These are phyloP conservation scores for Xerocomellus amylosporus DNA, from an alignment of 768 basidiomycete species.

Conservation along the genomic window DNA sequence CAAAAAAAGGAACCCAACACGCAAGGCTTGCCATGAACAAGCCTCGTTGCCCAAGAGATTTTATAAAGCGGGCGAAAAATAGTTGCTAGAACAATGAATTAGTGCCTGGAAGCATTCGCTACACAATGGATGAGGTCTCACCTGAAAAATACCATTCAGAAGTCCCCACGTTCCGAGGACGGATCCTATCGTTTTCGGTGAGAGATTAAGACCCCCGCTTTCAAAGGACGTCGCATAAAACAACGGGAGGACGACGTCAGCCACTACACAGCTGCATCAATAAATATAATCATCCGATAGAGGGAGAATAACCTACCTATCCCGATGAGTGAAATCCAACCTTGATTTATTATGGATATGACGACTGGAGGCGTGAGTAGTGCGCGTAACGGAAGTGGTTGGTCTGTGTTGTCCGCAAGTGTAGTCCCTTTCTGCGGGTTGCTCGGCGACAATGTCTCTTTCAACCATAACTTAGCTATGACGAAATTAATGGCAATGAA, in stretches of 20 bases:
- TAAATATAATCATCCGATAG: neutral
- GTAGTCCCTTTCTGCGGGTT: neutral
- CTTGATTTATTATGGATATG: neutral
- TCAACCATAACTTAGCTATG: conserved; percentile 8
- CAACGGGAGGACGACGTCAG: neutral
- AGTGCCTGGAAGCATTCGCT: neutral
- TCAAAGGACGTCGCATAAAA: neutral
- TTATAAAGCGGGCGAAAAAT: neutral
- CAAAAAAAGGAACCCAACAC: neutral
- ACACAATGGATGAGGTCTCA: neutral
- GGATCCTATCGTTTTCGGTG: neutral
- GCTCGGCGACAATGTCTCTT: conserved; percentile 9
- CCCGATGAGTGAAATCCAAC: neutral
- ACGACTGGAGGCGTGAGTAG: neutral
- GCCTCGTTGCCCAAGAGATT: neutral
- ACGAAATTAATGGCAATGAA: conserved; percentile 8
- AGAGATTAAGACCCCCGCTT: neutral
- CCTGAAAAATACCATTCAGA: neutral
- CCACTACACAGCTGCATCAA: neutral
- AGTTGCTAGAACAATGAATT: neutral
- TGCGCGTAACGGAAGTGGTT: neutral
- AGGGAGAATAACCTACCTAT: neutral
- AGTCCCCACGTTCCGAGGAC: neutral
- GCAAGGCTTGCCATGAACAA: neutral
- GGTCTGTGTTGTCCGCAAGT: neutral